Evolutionary conservation across 2,329 filamentous ascomycete species (phyloP).

Genomic region (Incumbomyces lentus): DNA sequence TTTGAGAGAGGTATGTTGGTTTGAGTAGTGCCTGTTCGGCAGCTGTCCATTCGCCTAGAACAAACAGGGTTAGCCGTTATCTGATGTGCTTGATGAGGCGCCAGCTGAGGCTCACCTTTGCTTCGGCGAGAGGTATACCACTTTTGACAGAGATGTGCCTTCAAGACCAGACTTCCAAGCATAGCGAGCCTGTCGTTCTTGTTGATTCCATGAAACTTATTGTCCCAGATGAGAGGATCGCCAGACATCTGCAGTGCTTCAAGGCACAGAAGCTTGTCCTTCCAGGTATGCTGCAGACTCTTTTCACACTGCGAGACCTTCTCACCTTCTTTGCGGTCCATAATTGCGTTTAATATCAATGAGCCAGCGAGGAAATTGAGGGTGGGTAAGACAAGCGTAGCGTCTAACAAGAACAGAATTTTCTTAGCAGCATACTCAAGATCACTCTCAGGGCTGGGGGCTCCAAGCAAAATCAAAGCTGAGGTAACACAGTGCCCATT

Average conservation of each 20-base stretch:
- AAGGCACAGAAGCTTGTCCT: slow-evolving; percentile 2
- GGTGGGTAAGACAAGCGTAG: too few relatives aligned
- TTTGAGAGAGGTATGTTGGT: background rate
- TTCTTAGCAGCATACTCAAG: too few relatives aligned
- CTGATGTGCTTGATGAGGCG: too few relatives aligned
- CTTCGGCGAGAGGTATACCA: slow-evolving; percentile 1
- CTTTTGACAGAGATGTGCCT: slow-evolving; percentile 3
- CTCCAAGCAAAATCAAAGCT: too few relatives aligned
- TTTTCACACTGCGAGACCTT: background rate
- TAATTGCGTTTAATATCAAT: too few relatives aligned
- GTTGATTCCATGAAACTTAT: background rate
- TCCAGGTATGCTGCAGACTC: background rate
- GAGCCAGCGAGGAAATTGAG: too few relatives aligned
- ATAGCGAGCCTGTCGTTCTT: slow-evolving; percentile 8
- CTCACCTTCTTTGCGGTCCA: background rate
- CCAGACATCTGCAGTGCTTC: slow-evolving; percentile 7
- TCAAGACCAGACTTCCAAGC: slow-evolving; percentile 4
- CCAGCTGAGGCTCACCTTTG: slow-evolving; percentile 5
- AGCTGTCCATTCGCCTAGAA: slow-evolving; percentile 3
- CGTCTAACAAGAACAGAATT: too few relatives aligned
- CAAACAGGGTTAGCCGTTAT: too few relatives aligned
- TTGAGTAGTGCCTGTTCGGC: slow-evolving; percentile 3
- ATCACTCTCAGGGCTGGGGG: too few relatives aligned
- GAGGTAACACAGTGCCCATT: too few relatives aligned
- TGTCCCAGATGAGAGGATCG: slow-evolving; percentile 1